Base-by-base conservation (phyloP, 345 rosid genomes). In the Citrus sp. region DNA sequence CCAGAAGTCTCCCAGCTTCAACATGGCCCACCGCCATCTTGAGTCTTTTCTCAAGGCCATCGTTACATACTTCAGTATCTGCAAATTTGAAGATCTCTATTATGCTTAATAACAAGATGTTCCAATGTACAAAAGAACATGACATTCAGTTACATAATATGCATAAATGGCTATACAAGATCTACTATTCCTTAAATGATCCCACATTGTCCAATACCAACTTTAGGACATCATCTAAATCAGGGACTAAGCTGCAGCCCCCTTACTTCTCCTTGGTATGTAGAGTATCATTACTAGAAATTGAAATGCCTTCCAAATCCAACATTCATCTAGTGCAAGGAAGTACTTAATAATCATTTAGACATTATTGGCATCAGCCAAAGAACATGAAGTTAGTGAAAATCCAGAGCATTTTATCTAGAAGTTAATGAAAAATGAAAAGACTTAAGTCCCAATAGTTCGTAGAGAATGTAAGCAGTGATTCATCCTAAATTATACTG, bases 1-100 rank as follows among this genome's bases (percentile, higher is more conserved):
- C 88, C 87, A 94, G 82, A 80, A 92, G 88, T 82, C 95, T 94
- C 81, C 98, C 98, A 14, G 97, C 97, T 86, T 96, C 99, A 78
- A 94, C 84, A 84, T 96, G 98, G 62, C 90, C 92, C 83, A 91
- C 95, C 13, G 95, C 97, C 83, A 85, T 79, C 86, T 88, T 92
- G 40, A 89, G 86, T 80, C 91, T 90, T 83, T 79, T 86, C 87
- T 86, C 91, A 83, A 94, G 86, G 78, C 68, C 85, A 70, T 82
- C 80, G 73, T 77, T 78, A 80, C 38, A 78, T 40, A 68, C 70
- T 82, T 85, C 90, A 67, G 81, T 78, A 87, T 81, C 93, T 88
- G 87, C 34, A 84, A 71, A 70, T 74, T 80, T 64, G 79, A 80
- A 77, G 71, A 73, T 54, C 67, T 70, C n/a, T 69, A 35, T 79